Conservation (phyloP, 495 filamentous ascomycete genomes). For the Aspergillus egyptiacus region DNA sequence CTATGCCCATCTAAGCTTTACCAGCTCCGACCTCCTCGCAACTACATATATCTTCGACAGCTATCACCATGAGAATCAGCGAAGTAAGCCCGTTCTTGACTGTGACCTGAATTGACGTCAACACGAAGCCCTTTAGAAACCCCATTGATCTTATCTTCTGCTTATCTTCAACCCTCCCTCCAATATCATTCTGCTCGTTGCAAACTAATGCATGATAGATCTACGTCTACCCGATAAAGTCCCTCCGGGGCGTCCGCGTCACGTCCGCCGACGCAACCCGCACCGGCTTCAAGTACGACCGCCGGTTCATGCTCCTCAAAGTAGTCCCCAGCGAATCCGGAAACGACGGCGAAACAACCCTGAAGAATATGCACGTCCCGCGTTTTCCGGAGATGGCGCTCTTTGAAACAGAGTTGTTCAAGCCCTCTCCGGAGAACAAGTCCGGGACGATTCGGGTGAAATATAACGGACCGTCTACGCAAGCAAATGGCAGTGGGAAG, state of each 20-base stretch:
- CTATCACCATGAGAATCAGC: conserved; percentile 29
- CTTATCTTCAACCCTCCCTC: too few relatives aligned
- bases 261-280: conserved; percentile 48
- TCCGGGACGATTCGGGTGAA: not conserved
- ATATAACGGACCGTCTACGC: not conserved
- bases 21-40: too few relatives aligned
- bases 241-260: conserved; percentile 60
- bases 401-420: conserved; percentile 55
- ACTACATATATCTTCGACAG: not conserved
- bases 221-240: conserved; percentile 87
- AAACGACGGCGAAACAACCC: conserved; percentile 4
- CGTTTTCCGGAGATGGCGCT: conserved; percentile 59
- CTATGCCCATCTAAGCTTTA: too few relatives aligned
- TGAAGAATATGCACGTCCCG: conserved; percentile 64
- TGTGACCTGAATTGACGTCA: too few relatives aligned
- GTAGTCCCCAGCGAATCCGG: conserved; percentile 26
- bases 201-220: conserved; percentile 44
- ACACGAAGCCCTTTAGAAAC: too few relatives aligned
- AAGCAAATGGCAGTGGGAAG: not conserved
- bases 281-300: conserved; percentile 70
- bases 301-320: conserved; percentile 71
- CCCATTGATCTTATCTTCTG: too few relatives aligned
- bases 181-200: not conserved
- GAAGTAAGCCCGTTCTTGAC: conserved; percentile 31
- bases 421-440: conserved; percentile 16